phyloP scores from a whole-genome alignment of 78 protist species.

The Polysphondylium violaceum region DNA sequence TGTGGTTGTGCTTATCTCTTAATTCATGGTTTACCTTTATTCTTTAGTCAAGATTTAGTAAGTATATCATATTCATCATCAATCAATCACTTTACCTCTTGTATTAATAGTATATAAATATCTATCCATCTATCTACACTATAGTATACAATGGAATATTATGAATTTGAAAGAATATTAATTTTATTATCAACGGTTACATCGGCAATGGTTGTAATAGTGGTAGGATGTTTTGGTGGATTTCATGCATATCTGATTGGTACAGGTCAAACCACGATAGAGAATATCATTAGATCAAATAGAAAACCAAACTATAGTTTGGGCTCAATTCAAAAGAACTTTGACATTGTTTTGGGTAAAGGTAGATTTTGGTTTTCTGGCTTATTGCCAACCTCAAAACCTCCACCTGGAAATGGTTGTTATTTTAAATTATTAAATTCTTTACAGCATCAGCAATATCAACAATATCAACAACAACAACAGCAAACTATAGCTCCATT shows the following conservation, averaged over 20 bases:
- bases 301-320: slow-evolving; percentile 35
- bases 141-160: neutral
- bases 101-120: neutral
- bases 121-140: neutral
- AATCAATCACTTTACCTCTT: neutral
- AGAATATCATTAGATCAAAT: slow-evolving; percentile 22
- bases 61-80: too few relatives aligned
- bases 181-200: slow-evolving; percentile 30
- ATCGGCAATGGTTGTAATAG: neutral
- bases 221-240: slow-evolving; percentile 30
- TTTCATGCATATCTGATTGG: slow-evolving; percentile 56
- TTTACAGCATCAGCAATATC: neutral
- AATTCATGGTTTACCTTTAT: slow-evolving; percentile 12
- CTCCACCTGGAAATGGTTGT: slow-evolving; percentile 33
- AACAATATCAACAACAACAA: too few relatives aligned
- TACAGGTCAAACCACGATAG: slow-evolving; percentile 65
- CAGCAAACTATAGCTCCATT: too few relatives aligned
- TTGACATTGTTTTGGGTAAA: slow-evolving; percentile 15
- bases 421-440: slow-evolving; percentile 10
- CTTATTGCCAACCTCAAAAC: slow-evolving; percentile 11
- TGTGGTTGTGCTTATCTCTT: slow-evolving; percentile 4
- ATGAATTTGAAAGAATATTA: slow-evolving; percentile 29
- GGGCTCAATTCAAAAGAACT: slow-evolving; percentile 16
- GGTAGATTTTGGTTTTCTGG: slow-evolving; percentile 47
- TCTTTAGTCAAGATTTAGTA: slow-evolving; percentile 2